Evolutionary conservation across 169 alveolate genomes (phyloP).

Genomic region (Cryptosporidium parvum): DNA sequence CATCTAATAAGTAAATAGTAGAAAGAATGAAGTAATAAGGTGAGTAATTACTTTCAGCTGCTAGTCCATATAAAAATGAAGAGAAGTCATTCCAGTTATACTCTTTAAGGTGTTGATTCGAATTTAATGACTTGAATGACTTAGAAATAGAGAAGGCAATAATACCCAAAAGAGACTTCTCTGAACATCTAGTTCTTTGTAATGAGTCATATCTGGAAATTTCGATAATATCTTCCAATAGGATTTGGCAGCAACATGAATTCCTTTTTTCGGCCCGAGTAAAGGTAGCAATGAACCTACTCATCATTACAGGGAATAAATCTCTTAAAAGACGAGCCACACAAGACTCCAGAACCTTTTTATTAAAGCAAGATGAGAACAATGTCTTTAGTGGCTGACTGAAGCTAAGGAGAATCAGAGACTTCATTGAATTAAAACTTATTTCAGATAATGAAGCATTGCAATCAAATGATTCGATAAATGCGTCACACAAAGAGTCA

Average conservation of each 20-base stretch:
- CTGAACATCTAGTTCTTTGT: background rate
- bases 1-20: background rate
- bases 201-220: background rate
- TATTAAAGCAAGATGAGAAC: conserved; percentile 24
- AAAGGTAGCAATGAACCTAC: background rate
- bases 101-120: background rate
- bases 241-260: conserved; percentile 29
- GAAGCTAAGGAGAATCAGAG: background rate
- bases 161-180: conserved; percentile 15
- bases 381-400: conserved; percentile 25
- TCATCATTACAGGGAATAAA: conserved; percentile 9
- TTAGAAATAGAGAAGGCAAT: background rate
- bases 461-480: conserved; percentile 6
- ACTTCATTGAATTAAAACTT: background rate
- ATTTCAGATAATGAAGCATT: background rate
- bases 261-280: background rate
- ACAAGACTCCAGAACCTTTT: conserved; percentile 8
- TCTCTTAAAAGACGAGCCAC: conserved; percentile 17
- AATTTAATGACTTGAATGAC: background rate
- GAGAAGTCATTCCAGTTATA: background rate
- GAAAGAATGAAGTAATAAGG: conserved; percentile 24
- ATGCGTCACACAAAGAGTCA: conserved; percentile 27
- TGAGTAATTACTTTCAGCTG: conserved; percentile 24
- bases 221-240: conserved; percentile 14
- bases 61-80: background rate